Evolutionary conservation across 1,284 basidiomycete species (phyloP), one percentile per base, ranked within the genome.

Genomic region (Sphaerobolus stellatus): DNA sequence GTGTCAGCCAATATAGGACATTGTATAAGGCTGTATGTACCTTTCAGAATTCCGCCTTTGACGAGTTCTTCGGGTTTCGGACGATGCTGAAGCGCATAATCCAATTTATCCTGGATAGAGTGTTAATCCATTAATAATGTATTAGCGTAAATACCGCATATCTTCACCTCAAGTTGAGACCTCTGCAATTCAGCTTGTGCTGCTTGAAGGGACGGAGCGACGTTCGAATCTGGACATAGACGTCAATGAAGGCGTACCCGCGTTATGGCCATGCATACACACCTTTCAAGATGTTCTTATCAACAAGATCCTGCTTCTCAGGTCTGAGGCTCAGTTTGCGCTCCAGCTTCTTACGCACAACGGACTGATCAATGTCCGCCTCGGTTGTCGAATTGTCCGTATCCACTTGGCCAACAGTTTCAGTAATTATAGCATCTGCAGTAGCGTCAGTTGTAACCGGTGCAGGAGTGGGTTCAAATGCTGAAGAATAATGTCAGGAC

Each of bases 261-360:
- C 18, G 46, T 45, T 40, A 44, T 13, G 49, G 22, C 31, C 22
- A 59, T 33, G 31, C 22, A 46, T 24, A 65, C 73, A 52, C 57
- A 83, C 88, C 84, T 72, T 90, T 90, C 58, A 91, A 77, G 58
- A 91, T 90, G 64, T 88, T 88, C 61, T 84, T 80, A 46, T 85
- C 83, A 57, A 89, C 76, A 40, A 92, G 76, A 54, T 89, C 83
- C 43, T 79, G 68, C 64, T 84, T 82, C 14, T 82, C 78, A 8
- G 84, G 79, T 33, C 88, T 75, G 27, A 78, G 71, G 40, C 71
- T 74, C 50, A 88, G 73, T 44, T 77, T 73, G 64, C 78, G 80
- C 70, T 88, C 86, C 53, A 90, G 75, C 61, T 73, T 75, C 53
- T 75, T 48, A n/a, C 52, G 52, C 2, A 44, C 52, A n/a, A 22